Evolutionary conservation across 768 basidiomycete genomes (phyloP), one percentile per base, ranked within the genome.

Genomic region (Boletellus sp.): DNA sequence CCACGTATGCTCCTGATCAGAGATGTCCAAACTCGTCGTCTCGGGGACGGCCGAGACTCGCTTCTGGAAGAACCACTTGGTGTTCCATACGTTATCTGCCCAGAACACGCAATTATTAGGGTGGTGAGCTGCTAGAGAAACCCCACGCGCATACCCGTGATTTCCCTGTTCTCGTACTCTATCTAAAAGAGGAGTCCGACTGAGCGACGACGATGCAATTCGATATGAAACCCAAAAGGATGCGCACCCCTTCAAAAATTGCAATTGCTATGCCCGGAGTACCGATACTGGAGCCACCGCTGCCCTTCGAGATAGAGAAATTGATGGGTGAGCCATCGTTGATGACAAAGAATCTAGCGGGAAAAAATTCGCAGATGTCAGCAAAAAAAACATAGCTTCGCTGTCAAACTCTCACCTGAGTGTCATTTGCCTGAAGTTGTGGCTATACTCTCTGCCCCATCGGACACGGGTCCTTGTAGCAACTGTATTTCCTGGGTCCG

Each of bases 21-120:
- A 42, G 8, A 19, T 10, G 36, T 17, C 17, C 17, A 37, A 8
- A 7, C 17, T 37, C 17, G 36, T 37, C 17, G 36, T 19, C 36
- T 1, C 36, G 17, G 36, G 36, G 16, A 9, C 17, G n/a, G 16
- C 23, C 42, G 50, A 46, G 16, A 54, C 52, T 0, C 13, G 34
- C 20, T 32, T 51, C 39, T 36, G 43, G 32, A 45, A 53, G 43
- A 35, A 51, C 52, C 48, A 53, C 38, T 9, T 1, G 16, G 52
- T 53, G 48, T 53, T 53, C 52, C 51, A 52, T 20, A 39, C 41
- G 16, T 52, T 48, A 36, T 52, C 50, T 51, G 26, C 23, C 28
- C 8, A 34, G 19, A 20, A 39, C 16, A 33, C n/a, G 36, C 12
- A 3, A 11, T 28, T 8, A 7, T 28, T 28, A 28, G 28, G 16